Conservation (phyloP, 768 basidiomycete species). For the Mycena venus region DNA sequence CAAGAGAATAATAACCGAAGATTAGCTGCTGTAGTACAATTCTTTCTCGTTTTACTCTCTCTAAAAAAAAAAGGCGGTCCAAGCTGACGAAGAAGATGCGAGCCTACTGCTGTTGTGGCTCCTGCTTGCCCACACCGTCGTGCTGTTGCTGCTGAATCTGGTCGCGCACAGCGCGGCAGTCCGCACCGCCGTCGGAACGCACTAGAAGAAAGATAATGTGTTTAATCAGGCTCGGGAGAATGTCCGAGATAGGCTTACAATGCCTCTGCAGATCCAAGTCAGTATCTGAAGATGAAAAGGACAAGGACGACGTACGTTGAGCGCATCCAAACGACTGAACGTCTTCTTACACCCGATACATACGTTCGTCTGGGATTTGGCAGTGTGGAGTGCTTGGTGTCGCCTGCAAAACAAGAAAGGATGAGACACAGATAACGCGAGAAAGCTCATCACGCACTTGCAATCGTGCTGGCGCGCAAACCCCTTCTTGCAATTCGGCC, state of each 20-base stretch:
- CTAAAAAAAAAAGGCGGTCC: neutral
- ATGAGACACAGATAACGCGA: conserved; percentile 14
- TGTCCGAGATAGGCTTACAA: conserved; percentile 62
- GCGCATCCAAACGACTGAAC: conserved; percentile 93
- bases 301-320: conserved; percentile 80
- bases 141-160: conserved; percentile 28
- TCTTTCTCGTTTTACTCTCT: neutral
- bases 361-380: conserved; percentile 85
- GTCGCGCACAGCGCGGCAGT: conserved; percentile 68
- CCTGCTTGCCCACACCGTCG: neutral
- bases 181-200: conserved; percentile 87
- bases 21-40: conserved; percentile 20
- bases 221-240: conserved; percentile 33
- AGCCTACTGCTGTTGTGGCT: neutral
- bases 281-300: conserved; percentile 3
- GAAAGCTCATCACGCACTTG: conserved; percentile 70
- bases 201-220: conserved; percentile 63
- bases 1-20: neutral
- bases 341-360: conserved; percentile 96
- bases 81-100: no score
- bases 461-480: conserved; percentile 97
- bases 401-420: conserved; percentile 61
- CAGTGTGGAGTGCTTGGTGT: conserved; percentile 90
- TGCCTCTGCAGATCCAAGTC: conserved; percentile 69
- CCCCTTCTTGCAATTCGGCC: conserved; percentile 94